Evolutionary conservation across 495 filamentous ascomycete genomes (phyloP).

Genomic region (Trichoderma parareesei): DNA sequence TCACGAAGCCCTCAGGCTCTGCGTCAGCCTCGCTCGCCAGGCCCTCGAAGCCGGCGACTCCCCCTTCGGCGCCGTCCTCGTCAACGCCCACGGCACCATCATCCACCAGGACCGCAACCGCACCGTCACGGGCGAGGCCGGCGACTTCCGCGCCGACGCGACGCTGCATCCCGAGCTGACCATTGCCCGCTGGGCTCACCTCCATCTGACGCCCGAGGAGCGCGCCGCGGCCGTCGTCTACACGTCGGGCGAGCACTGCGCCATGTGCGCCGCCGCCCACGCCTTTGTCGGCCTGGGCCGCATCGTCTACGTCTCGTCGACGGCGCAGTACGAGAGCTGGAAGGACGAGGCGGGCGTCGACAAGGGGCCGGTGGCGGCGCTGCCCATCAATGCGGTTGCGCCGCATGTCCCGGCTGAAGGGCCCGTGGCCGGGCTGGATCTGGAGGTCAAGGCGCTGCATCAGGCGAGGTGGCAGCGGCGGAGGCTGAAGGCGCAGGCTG

Average conservation of each 20-base stretch:
- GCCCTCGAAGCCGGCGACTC: conserved; percentile 25
- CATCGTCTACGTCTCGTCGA: conserved; percentile 22
- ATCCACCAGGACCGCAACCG: conserved; percentile 18
- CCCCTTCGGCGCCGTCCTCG: conserved; percentile 23
- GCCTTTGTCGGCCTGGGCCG: conserved; percentile 22
- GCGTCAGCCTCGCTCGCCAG: conserved; percentile 22
- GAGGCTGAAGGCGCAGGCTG: background rate
- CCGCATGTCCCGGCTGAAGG: conserved; percentile 12
- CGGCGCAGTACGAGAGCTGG: conserved; percentile 13
- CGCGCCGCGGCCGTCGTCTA: conserved; percentile 24
- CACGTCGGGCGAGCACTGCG: conserved; percentile 31
- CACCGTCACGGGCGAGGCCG: conserved; percentile 1
- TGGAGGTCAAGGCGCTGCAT: conserved; percentile 12
- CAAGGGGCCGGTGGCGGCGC: background rate
- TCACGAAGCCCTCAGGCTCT: conserved; percentile 8
- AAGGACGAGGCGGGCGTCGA: conserved; percentile 8
- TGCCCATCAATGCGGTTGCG: conserved; percentile 8
- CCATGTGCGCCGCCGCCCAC: conserved; percentile 28
- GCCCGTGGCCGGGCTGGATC: conserved; percentile 14
- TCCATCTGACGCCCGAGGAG: conserved; percentile 20
- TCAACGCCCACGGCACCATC: conserved; percentile 5
- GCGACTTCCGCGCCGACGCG: conserved; percentile 8
- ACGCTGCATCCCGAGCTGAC: conserved; percentile 19
- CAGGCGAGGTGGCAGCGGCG: conserved; percentile 6
- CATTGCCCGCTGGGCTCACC: conserved; percentile 17